Conservation (phyloP, 345 rosid genomes). For the Rhizophora apiculata region DNA sequence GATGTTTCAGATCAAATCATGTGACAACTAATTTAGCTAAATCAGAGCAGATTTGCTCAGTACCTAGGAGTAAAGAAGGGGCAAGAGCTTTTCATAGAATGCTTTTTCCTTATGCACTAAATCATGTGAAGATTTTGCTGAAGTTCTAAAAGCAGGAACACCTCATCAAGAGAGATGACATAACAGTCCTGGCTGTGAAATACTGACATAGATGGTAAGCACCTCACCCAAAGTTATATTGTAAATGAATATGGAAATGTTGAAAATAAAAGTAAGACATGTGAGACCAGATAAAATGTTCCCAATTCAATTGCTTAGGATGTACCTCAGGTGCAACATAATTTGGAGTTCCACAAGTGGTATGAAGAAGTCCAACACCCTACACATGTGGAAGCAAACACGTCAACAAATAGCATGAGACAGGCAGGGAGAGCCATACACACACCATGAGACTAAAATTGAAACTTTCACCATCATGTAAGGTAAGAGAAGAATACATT, state of each 20-base stretch:
- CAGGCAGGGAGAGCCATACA: constrained; percentile 3
- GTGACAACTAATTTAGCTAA: neutral
- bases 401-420: constrained; percentile 4
- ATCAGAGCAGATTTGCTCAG: no score
- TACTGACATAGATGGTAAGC: neutral
- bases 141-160: neutral
- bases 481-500: constrained; percentile 2
- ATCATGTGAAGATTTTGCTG: no score
- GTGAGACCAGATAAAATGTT: neutral
- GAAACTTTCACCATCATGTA: neutral
- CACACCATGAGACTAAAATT: no score
- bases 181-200: neutral
- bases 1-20: neutral
- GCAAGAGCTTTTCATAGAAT: no score
- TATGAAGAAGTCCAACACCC: constrained; percentile 69
- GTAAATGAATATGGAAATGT: neutral
- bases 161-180: neutral
- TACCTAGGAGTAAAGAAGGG: no score
- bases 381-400: constrained; percentile 21
- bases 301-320: neutral
- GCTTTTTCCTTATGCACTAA: no score
- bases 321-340: constrained; percentile 69
- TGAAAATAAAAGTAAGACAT: neutral
- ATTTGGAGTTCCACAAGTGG: constrained; percentile 96
- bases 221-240: neutral